These are phyloP conservation scores for Gentiana straminea DNA, from an alignment of 257 asterid genomes.

Conservation along the genomic window DNA sequence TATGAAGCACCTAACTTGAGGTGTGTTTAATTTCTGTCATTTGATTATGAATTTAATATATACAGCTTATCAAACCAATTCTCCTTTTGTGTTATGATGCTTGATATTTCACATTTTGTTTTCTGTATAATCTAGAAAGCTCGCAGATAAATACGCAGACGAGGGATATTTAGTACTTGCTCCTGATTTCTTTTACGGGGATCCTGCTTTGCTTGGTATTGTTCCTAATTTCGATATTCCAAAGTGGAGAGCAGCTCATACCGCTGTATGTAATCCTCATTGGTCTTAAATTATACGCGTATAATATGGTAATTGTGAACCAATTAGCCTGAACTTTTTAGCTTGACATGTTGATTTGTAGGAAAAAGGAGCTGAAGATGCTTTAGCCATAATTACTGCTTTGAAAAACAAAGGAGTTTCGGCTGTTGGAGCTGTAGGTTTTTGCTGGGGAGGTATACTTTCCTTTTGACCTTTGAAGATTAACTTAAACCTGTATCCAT, in stretches of 20 bases:
- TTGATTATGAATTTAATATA: neutral
- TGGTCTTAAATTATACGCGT: neutral
- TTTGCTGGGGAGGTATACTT: constrained; percentile 71
- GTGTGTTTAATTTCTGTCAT: constrained; percentile 18
- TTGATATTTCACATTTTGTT: neutral
- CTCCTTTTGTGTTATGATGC: neutral
- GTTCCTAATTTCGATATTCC: constrained; percentile 10
- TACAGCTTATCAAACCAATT: neutral
- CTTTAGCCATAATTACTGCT: constrained; percentile 33
- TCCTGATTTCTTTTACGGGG: constrained; percentile 72
- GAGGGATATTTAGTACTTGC: constrained; percentile 48
- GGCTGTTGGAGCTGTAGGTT: constrained; percentile 59
- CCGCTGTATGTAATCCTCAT: constrained; percentile 25
- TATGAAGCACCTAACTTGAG: constrained; percentile 55
- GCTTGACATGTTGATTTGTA: constrained; percentile 7
- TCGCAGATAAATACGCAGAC: constrained; percentile 58
- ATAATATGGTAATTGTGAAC: neutral
- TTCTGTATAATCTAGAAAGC: constrained; percentile 31
- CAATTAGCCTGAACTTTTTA: neutral
- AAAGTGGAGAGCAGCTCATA: constrained; percentile 33
- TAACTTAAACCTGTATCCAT: neutral
- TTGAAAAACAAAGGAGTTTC: constrained; percentile 46
- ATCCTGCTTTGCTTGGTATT: constrained; percentile 22
- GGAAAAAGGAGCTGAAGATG: constrained; percentile 65
- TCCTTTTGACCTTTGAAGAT: neutral